phyloP scores from a whole-genome alignment of 148 eudicot genomes.

The Hydrangea macrophylla region DNA sequence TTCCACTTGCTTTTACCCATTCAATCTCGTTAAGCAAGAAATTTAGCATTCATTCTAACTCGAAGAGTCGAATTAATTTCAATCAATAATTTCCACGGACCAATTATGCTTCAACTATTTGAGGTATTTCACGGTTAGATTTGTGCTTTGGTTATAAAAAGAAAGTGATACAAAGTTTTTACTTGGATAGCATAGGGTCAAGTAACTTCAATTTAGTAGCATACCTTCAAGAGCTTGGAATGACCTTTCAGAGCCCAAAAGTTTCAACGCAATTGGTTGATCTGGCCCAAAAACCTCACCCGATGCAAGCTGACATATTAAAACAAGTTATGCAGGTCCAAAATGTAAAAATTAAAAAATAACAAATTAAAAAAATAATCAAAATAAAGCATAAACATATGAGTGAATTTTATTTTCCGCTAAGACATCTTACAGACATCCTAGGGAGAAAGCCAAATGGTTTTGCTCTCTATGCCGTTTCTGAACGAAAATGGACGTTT shows the following conservation, averaged over 20 bases:
- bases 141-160: neutral
- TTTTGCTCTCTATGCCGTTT: no score
- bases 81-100: neutral
- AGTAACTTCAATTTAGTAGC: neutral
- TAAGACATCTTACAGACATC: no score
- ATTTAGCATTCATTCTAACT: neutral
- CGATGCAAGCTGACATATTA: constrained; percentile 73
- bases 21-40: neutral
- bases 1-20: neutral
- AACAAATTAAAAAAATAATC: no score
- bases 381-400: no score
- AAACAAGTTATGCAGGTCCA: neutral
- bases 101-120: neutral
- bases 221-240: constrained; percentile 75
- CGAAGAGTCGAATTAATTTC: neutral
- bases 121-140: no score
- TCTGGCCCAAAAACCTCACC: constrained; percentile 85
- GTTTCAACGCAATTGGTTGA: constrained; percentile 81
- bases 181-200: neutral
- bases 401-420: no score
- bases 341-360: neutral
- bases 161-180: neutral
- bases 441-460: no score
- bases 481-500: no score
- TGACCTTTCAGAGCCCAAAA: constrained; percentile 77